A percentile compares a stretch with the other conserved stretches of the same genome.
Conservation (phyloP, 495 filamentous ascomycete genomes). For the Platismatia glauca region DNA sequence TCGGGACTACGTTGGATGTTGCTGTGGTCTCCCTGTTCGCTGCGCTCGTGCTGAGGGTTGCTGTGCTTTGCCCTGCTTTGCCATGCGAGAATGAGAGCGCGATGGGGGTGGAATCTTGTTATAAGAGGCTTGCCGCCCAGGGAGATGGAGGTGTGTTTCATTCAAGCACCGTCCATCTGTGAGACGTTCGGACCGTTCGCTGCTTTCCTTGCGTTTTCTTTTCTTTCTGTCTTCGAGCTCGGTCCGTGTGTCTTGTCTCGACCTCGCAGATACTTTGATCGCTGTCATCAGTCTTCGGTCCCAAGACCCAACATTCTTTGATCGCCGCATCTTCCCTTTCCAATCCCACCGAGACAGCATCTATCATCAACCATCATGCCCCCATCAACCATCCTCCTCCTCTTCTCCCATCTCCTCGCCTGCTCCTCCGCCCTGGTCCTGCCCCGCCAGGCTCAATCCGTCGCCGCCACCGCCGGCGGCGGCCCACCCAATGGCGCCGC, state of each 20-base stretch:
- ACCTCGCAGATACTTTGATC: too few relatives aligned
- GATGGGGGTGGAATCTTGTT: too few relatives aligned
- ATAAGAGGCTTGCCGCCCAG: background rate
- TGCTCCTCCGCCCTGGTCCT: constrained; percentile 9
- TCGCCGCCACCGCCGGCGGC: constrained; percentile 6
- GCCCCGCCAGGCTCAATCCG: constrained; percentile 1
- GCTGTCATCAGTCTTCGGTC: background rate
- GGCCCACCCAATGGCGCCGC: constrained; percentile 43
- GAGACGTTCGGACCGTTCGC: background rate
- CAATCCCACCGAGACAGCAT: background rate
- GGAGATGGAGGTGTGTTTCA: background rate
- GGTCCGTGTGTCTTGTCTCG: too few relatives aligned
- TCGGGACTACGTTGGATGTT: too few relatives aligned
- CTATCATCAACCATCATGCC: constrained; percentile 7
- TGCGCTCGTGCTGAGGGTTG: too few relatives aligned
- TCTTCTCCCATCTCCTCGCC: constrained; percentile 1
- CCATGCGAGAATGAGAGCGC: too few relatives aligned
- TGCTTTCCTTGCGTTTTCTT: background rate
- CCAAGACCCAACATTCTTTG: too few relatives aligned
- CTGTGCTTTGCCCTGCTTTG: too few relatives aligned
- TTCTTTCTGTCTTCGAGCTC: too few relatives aligned
- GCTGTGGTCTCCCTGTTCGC: too few relatives aligned
- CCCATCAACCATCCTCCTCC: background rate
- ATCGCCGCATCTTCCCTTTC: background rate
- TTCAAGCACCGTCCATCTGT: background rate